Evolutionary conservation across 305 asterid genomes (phyloP).

Genomic region (Fraxinus paxiana): DNA sequence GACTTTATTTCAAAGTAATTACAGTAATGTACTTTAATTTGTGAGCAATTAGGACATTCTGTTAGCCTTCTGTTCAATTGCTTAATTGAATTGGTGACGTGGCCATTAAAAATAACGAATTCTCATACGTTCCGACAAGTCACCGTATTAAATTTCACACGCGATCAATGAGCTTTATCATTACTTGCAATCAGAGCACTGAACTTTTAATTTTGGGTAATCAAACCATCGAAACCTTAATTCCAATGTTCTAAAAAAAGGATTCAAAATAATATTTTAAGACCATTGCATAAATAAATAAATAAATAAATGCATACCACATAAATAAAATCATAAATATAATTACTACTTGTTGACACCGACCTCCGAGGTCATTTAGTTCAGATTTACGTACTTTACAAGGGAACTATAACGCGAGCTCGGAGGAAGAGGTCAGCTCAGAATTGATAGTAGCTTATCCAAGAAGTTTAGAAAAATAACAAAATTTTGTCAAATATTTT

Average conservation of each 20-base stretch:
- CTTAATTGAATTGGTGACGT: background rate
- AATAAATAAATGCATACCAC: too few relatives aligned
- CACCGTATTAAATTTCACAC: background rate
- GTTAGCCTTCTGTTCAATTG: background rate
- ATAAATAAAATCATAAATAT: too few relatives aligned
- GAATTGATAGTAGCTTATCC: too few relatives aligned
- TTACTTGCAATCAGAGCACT: too few relatives aligned
- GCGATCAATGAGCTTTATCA: background rate
- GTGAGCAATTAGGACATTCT: background rate
- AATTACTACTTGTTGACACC: too few relatives aligned
- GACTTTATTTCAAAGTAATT: background rate
- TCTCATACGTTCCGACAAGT: background rate
- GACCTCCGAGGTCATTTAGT: too few relatives aligned
- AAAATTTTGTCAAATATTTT: too few relatives aligned
- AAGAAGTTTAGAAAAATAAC: too few relatives aligned
- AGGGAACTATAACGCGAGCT: too few relatives aligned
- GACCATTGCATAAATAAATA: background rate
- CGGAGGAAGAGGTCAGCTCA: too few relatives aligned
- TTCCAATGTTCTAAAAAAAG: background rate
- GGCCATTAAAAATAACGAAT: background rate
- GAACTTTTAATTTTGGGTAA: too few relatives aligned
- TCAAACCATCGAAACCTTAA: background rate
- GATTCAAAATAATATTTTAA: background rate
- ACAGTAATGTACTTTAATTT: background rate
- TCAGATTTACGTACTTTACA: too few relatives aligned